Conservation (phyloP, 1,139 yeast species). For the Hyphopichia burtonii region DNA sequence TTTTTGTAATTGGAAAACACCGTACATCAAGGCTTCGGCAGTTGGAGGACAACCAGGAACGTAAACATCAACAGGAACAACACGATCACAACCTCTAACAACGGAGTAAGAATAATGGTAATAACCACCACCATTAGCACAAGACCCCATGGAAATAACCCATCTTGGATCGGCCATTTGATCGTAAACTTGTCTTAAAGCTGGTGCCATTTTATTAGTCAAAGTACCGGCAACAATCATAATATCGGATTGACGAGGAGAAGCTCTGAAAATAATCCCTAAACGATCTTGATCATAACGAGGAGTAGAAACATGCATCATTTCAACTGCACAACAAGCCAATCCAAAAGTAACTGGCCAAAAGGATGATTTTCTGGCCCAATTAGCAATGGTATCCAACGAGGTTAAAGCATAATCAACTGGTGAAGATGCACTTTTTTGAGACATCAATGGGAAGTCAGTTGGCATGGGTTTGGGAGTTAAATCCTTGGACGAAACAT, state of each 20-base stretch:
- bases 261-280: slow-evolving; percentile 92
- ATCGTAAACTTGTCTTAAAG: slow-evolving; percentile 88
- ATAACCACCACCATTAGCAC: slow-evolving; percentile 95
- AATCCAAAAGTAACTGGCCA: slow-evolving; percentile 95
- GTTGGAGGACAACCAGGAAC: slow-evolving; percentile 96
- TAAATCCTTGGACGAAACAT: slow-evolving; percentile 42
- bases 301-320: slow-evolving; percentile 94
- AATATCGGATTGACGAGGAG: slow-evolving; percentile 91
- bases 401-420: slow-evolving; percentile 85
- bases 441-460: slow-evolving; percentile 46
- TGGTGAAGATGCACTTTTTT: slow-evolving; percentile 47
- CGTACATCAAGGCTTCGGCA: slow-evolving; percentile 87
- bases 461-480: slow-evolving; percentile 45
- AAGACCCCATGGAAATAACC: slow-evolving; percentile 92
- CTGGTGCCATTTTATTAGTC: slow-evolving; percentile 93
- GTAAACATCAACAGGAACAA: slow-evolving; percentile 85
- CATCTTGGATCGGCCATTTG: slow-evolving; percentile 93
- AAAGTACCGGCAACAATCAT: slow-evolving; percentile 93
- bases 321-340: slow-evolving; percentile 92
- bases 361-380: slow-evolving; percentile 91
- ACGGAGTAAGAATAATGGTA: slow-evolving; percentile 89
- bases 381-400: slow-evolving; percentile 78
- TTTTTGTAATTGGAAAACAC: slow-evolving; percentile 84
- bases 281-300: slow-evolving; percentile 91
- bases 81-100: slow-evolving; percentile 86